Conservation (phyloP, 2,329 filamentous ascomycete species). For the Graphium sp. region DNA sequence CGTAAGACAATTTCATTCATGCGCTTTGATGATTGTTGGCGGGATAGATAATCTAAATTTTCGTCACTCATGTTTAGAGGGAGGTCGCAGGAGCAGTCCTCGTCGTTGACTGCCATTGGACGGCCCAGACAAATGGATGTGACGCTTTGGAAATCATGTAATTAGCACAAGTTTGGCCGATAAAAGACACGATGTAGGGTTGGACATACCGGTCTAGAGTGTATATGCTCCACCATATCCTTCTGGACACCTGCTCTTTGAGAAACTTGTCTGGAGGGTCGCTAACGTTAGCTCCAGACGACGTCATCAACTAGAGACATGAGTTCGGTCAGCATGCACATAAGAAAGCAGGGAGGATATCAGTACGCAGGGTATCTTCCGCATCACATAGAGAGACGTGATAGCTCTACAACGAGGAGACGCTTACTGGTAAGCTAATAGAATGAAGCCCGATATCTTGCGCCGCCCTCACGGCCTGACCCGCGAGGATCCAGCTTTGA, state of each 20-base stretch:
- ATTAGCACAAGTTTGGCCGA: neutral
- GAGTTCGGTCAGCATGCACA: too few relatives aligned
- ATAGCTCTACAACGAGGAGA: too few relatives aligned
- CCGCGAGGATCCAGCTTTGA: constrained; percentile 11
- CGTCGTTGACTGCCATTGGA: constrained; percentile 11
- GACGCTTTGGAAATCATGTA: constrained; percentile 5
- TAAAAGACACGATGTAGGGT: neutral
- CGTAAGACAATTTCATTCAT: too few relatives aligned
- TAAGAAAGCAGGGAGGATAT: too few relatives aligned
- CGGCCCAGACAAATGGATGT: constrained; percentile 13
- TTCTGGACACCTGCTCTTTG: constrained; percentile 9
- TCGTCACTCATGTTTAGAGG: constrained; percentile 11
- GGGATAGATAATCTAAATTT: constrained; percentile 8
- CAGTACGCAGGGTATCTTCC: too few relatives aligned
- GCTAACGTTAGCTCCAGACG: too few relatives aligned
- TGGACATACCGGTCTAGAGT: constrained; percentile 10
- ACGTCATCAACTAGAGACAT: too few relatives aligned
- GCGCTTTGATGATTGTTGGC: neutral
- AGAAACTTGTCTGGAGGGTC: constrained; percentile 6
- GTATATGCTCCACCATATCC: constrained; percentile 14
- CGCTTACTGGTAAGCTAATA: too few relatives aligned
- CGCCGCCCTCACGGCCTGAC: constrained; percentile 12
- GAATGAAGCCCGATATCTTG: constrained; percentile 12
- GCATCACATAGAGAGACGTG: too few relatives aligned
- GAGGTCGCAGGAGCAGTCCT: constrained; percentile 12